phyloP scores from a whole-genome alignment of 305 asterid genomes.

The Caryopteris hybrid region DNA sequence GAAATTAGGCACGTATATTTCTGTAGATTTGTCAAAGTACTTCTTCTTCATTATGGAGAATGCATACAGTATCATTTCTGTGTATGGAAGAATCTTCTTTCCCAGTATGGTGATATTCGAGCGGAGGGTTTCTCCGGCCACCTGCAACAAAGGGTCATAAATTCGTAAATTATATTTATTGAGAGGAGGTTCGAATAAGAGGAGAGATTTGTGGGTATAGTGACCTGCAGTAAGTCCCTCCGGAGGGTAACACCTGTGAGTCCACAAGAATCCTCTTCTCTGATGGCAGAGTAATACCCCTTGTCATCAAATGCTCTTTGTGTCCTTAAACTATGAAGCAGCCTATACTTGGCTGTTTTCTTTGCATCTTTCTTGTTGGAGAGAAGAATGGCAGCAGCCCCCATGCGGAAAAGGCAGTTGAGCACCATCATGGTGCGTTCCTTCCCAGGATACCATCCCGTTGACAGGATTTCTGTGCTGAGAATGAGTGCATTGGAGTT shows the following conservation, averaged over 20 bases:
- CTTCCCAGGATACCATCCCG: slow-evolving; percentile 82
- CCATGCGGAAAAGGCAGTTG: slow-evolving; percentile 73
- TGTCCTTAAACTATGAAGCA: slow-evolving; percentile 44
- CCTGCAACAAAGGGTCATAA: slow-evolving; percentile 28
- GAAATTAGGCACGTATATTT: slow-evolving; percentile 64
- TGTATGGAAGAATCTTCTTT: slow-evolving; percentile 38
- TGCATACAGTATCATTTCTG: slow-evolving; percentile 40
- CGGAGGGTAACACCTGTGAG: slow-evolving; percentile 59
- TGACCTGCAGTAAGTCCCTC: slow-evolving; percentile 50
- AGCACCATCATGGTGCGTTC: slow-evolving; percentile 51
- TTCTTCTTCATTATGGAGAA: slow-evolving; percentile 37
- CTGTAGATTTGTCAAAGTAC: slow-evolving; percentile 33
- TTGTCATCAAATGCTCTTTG: slow-evolving; percentile 70
- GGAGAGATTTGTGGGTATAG: no score
- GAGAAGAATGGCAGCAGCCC: slow-evolving; percentile 61
- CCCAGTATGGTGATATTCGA: slow-evolving; percentile 59
- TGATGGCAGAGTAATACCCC: slow-evolving; percentile 46
- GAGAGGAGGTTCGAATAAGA: no score
- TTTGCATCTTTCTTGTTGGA: slow-evolving; percentile 40
- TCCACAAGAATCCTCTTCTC: slow-evolving; percentile 76
- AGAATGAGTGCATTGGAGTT: slow-evolving; percentile 55
- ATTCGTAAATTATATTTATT: no score
- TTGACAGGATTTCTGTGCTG: slow-evolving; percentile 75
- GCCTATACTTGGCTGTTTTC: slow-evolving; percentile 47
- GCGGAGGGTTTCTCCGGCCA: slow-evolving; percentile 62